Evolutionary conservation across 441 rosid genomes (phyloP).

Genomic region (Populus hybrid): DNA sequence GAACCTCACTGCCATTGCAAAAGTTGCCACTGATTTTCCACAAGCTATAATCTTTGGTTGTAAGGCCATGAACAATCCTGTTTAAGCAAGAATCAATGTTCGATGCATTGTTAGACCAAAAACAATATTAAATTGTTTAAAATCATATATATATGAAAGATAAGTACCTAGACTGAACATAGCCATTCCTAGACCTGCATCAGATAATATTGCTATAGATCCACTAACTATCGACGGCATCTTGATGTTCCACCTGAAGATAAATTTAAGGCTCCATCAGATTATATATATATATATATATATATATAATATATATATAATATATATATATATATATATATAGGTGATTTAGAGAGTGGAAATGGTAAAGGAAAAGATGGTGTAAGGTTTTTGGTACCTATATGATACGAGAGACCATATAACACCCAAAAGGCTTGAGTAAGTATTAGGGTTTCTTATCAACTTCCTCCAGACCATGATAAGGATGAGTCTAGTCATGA

Average conservation of each 20-base stretch:
- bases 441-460: constrained; percentile 89
- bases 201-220: constrained; percentile 74
- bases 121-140: no score
- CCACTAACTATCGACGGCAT: constrained; percentile 76
- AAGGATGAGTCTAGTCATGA: constrained; percentile 75
- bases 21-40: constrained; percentile 55
- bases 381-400: constrained; percentile 35
- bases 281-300: neutral
- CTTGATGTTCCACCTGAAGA: constrained; percentile 63
- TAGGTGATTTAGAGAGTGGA: neutral
- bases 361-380: neutral
- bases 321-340: neutral
- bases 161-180: constrained; percentile 69
- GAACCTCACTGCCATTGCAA: constrained; percentile 91
- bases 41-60: constrained; percentile 56
- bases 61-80: constrained; percentile 87
- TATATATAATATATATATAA: no score
- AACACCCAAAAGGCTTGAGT: constrained; percentile 74
- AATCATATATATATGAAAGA: neutral
- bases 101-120: neutral
- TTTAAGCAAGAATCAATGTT: neutral
- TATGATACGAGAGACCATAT: constrained; percentile 80
- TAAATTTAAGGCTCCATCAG: neutral
- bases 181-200: constrained; percentile 42
- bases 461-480: constrained; percentile 95